phyloP scores from a whole-genome alignment of 2,329 filamentous ascomycete genomes.

The Pseudopithomyces maydicus region DNA sequence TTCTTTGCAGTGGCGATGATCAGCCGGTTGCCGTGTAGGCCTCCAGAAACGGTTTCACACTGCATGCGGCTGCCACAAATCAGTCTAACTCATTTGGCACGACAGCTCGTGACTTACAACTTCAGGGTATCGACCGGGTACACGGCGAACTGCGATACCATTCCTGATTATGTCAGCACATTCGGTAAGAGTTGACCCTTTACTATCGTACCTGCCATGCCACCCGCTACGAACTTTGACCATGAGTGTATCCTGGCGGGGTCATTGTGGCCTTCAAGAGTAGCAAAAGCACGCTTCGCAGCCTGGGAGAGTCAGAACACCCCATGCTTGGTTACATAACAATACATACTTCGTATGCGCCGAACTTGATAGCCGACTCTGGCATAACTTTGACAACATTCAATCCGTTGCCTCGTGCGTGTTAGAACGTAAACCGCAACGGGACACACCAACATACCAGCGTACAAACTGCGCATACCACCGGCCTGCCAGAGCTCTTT shows the following conservation, averaged over 20 bases:
- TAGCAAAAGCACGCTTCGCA: slow-evolving; percentile 84
- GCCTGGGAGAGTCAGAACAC: slow-evolving; percentile 56
- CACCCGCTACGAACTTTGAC: slow-evolving; percentile 90
- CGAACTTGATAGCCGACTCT: slow-evolving; percentile 97
- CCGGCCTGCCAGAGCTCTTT: slow-evolving; percentile 84
- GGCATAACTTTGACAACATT: slow-evolving; percentile 99
- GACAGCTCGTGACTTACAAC: slow-evolving; percentile 54
- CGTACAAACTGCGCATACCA: slow-evolving; percentile 87
- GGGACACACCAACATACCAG: slow-evolving; percentile 64
- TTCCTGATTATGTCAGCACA: slow-evolving; percentile 54
- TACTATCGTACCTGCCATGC: slow-evolving; percentile 66
- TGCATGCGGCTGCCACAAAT: slow-evolving; percentile 70
- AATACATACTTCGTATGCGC: slow-evolving; percentile 77
- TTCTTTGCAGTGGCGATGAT: slow-evolving; percentile 82
- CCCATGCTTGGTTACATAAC: background rate
- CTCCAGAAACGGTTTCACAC: slow-evolving; percentile 88
- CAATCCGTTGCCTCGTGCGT: slow-evolving; percentile 78
- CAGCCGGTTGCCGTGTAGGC: slow-evolving; percentile 79
- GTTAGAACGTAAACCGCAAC: slow-evolving; percentile 19
- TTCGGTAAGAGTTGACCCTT: background rate
- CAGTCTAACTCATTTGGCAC: no score
- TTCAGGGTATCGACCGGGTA: slow-evolving; percentile 90
- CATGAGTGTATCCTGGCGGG: slow-evolving; percentile 77
- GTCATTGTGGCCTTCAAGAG: slow-evolving; percentile 86
- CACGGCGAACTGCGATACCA: slow-evolving; percentile 95